These are phyloP conservation scores for Ilex aquifolium DNA, from an alignment of 257 asterid species.

Conservation along the genomic window DNA sequence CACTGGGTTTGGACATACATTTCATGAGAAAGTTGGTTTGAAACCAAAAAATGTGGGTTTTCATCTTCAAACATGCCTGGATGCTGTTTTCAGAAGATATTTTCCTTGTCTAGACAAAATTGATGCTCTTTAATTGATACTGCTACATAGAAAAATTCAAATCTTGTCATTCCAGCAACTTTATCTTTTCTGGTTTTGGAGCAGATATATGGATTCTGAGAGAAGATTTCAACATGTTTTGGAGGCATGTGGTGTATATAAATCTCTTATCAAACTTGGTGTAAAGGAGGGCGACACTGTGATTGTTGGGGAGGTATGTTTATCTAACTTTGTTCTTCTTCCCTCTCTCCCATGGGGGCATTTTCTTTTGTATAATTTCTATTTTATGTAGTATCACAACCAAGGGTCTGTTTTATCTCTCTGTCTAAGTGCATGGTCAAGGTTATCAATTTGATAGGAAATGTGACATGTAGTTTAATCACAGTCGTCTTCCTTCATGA, in stretches of 20 bases:
- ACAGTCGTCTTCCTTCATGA: too few species aligned
- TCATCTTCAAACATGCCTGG: too few species aligned
- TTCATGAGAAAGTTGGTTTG: not conserved
- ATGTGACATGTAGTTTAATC: too few species aligned
- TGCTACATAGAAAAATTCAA: too few species aligned
- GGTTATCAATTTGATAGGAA: too few species aligned
- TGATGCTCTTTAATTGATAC: too few species aligned
- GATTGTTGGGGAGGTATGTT: constrained; percentile 73
- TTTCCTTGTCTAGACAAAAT: too few species aligned
- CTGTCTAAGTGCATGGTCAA: too few species aligned
- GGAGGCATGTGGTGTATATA: constrained; percentile 89
- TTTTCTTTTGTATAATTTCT: not conserved
- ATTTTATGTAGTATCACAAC: not conserved
- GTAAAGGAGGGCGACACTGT: constrained; percentile 93
- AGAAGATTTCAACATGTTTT: constrained; percentile 88
- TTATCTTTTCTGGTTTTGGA: constrained; percentile 15
- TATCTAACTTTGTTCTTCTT: not conserved
- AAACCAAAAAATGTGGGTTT: not conserved
- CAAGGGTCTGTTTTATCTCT: too few species aligned
- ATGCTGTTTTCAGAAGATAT: too few species aligned
- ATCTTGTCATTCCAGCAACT: not conserved
- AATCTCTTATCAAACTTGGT: constrained; percentile 73
- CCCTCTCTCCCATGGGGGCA: not conserved
- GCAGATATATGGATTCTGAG: constrained; percentile 79
- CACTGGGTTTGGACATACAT: not conserved